A percentile compares a stretch with the other conserved stretches of the same genome.
phyloP scores from a whole-genome alignment of 1,139 yeast genomes.

The Saccharomyces hybrid region DNA sequence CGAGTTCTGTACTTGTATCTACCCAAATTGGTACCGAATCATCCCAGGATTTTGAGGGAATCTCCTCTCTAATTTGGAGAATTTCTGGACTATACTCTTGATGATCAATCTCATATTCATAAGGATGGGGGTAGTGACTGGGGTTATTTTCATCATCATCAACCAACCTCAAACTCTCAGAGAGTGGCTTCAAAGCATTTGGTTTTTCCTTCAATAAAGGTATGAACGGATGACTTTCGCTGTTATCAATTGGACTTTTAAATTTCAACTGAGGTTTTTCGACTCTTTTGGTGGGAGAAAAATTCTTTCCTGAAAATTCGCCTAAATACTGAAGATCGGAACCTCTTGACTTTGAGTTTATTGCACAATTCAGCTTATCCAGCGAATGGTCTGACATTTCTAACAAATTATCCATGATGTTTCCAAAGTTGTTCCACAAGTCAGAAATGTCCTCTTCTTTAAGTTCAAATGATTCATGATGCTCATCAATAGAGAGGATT shows the following conservation, averaged over 20 bases:
- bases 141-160: conserved; percentile 41
- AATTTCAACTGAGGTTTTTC: conserved; percentile 69
- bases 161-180: conserved; percentile 42
- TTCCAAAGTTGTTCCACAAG: conserved; percentile 59
- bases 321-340: conserved; percentile 42
- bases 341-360: conserved; percentile 11
- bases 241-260: conserved; percentile 53
- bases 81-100: conserved; percentile 64
- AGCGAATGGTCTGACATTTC: conserved; percentile 68
- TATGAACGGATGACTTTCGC: conserved; percentile 62
- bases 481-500: conserved; percentile 39
- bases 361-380: conserved; percentile 36
- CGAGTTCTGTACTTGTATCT: conserved; percentile 47
- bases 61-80: conserved; percentile 42
- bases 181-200: conserved; percentile 49
- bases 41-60: conserved; percentile 60
- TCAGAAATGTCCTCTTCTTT: conserved; percentile 41
- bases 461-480: conserved; percentile 27
- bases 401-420: conserved; percentile 59
- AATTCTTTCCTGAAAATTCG: conserved; percentile 32
- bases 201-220: conserved; percentile 73
- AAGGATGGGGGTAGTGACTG: conserved; percentile 73
- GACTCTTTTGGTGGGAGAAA: conserved; percentile 32
- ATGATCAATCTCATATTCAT: conserved; percentile 62
- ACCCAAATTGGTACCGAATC: conserved; percentile 64